Base-by-base conservation (phyloP, 495 filamentous ascomycete genomes). In the Trichoderma reesei region DNA sequence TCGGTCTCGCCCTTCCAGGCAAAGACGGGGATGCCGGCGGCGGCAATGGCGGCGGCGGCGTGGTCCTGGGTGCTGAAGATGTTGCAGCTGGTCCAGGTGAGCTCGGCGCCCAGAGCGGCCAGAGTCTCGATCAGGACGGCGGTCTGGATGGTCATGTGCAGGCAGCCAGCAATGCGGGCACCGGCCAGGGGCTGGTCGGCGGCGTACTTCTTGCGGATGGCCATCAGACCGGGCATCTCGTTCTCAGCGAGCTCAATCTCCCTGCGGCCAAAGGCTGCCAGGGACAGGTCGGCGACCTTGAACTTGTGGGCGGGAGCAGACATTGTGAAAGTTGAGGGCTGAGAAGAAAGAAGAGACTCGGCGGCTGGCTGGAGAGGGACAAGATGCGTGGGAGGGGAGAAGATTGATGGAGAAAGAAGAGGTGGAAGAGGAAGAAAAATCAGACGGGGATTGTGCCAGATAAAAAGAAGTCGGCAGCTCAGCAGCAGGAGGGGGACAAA, bases 1-100 rank as follows among this genome's bases (percentile, higher is more conserved):
- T 98, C 95, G 69, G 93, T 96, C 88, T 98, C 94, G 63, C 94
- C 94, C 84, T 98, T 98, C 95, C 95, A 98, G 79, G 94, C 94
- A 75, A 98, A 98, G 74, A 98, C 94, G 70, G 94, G 92, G 66
- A 94, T 87, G 76, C 94, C 94, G 62, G 86, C 83, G 64, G 94
- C 94, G 67, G 94, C 94, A 75, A 98, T 96, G 72, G 94, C 94
- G 65, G 95, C 91, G 61, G 95, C 94, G 68, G 94, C 94, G 79
- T 98, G 94, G 79, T 98, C 95, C 78, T 97, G 94, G 70, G 93
- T 97, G 74, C 88, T 92, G 87, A 97, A 98, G 78, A 98, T 98
- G 85, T 98, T 98, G 88, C 94, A 98, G 68, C 85, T 89, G 63
- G 89, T 86, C 94, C 94, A 98, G 67, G 94, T 98, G 71, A 98